These are phyloP conservation scores for Neofusicoccum ribis DNA, from an alignment of 2,329 filamentous ascomycete species.

Conservation along the genomic window DNA sequence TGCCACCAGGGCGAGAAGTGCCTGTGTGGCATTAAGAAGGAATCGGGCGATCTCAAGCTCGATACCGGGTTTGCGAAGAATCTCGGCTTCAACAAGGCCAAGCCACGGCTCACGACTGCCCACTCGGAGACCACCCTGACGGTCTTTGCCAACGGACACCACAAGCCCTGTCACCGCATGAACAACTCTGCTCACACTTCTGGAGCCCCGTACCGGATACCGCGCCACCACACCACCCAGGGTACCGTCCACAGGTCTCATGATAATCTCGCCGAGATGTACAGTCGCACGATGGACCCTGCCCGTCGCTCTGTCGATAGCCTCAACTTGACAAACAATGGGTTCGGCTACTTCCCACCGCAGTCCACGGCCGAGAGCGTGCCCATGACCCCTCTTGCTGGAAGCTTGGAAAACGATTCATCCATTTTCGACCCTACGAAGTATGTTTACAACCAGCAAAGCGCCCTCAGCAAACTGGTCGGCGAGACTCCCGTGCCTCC, in stretches of 20 bases:
- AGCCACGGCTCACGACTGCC: slow-evolving; percentile 57
- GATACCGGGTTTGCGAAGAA: slow-evolving; percentile 48
- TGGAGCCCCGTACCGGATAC: slow-evolving; percentile 64
- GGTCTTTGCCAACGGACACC: slow-evolving; percentile 63
- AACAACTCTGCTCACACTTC: slow-evolving; percentile 65
- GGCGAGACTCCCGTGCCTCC: slow-evolving; percentile 29
- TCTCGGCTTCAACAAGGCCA: slow-evolving; percentile 50
- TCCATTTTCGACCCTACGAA: slow-evolving; percentile 26
- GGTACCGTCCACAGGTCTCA: slow-evolving; percentile 34
- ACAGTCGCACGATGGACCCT: slow-evolving; percentile 28
- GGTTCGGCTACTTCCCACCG: slow-evolving; percentile 15
- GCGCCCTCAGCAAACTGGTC: slow-evolving; percentile 29
- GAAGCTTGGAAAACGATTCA: slow-evolving; percentile 31
- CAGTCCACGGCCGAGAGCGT: slow-evolving; percentile 23
- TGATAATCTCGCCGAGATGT: slow-evolving; percentile 37
- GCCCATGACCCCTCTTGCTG: slow-evolving; percentile 30
- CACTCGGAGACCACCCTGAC: slow-evolving; percentile 62
- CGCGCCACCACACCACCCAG: slow-evolving; percentile 42
- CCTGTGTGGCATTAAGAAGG: slow-evolving; percentile 62
- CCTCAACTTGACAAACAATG: slow-evolving; percentile 12
- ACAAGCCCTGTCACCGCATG: slow-evolving; percentile 65
- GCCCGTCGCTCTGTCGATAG: slow-evolving; percentile 29
- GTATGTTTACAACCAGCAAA: slow-evolving; percentile 28
- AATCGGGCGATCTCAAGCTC: slow-evolving; percentile 48
- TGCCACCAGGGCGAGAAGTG: slow-evolving; percentile 62